Base-by-base conservation (phyloP, 805 yeast species). In the Suhomyces sp. region DNA sequence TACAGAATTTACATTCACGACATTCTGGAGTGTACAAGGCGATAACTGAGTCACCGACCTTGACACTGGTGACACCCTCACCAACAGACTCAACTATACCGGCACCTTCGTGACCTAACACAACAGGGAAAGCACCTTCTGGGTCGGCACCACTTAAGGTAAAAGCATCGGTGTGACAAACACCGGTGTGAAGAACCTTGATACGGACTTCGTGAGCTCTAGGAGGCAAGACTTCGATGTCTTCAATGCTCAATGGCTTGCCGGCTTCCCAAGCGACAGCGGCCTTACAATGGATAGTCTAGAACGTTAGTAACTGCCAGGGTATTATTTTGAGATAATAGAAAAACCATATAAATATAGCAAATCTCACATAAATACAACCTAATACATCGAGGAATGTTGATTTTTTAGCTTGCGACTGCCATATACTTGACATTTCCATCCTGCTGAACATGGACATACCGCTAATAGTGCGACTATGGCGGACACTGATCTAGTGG, bases 221-320 rank as follows among this genome's bases (percentile, higher is more conserved):
- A 61, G 99, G 99, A 23, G 99, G 91, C 23, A 82, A 86, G 44
- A 94, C 99, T 67, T 87, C 90, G 60, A 94, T 81, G 55, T 88
- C 88, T 74, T 94, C 99, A 54, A 94, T 81, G 42, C 84, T 65
- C 63, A 94, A 80, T 54, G 90, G 90, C 69, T 88, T 84, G 46
- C 86, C 90, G 27, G 98, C 94, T 69, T 87, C 96, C 93, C 98
- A 93, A 60, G 98, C 97, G 64, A 94, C 90, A 48, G 99, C 99
- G 54, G 99, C 99, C 68, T 84, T 81, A 78, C 98, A 94, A 46
- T 84, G 83, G 67, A 92, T 91, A 57, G 83, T 77, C 81, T 77
- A 46, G 44, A 42, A 15, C 7, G 66, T 63, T 64, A 67, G 65
- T 62, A 42, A 48, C 48, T 44, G 41, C 46, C 38, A 36, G 35